Base-by-base conservation (phyloP, 495 filamentous ascomycete species). In the Penicillium steckii region DNA sequence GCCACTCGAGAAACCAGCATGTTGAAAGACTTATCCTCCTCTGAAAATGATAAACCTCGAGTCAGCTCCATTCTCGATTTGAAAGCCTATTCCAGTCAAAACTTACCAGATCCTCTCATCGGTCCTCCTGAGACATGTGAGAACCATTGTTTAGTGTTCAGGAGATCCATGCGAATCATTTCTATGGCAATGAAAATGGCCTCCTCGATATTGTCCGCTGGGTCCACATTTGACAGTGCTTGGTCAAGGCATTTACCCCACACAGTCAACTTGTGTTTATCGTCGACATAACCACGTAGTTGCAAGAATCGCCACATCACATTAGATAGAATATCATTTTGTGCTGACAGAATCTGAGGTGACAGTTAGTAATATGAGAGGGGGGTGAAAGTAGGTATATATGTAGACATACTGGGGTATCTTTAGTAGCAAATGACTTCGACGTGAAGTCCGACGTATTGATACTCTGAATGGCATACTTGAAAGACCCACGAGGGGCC, bases 301-400 rank as follows among this genome's bases (percentile, higher is more conserved):
- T 97, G 90, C 24, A 97, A 74, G 67, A 96, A 93, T 33, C 90
- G 83, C 87, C 90, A 96, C 43, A 90, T 69, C 3, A 87, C 81
- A 62, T 96, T 89, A 17, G 83, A 81, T 9, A 86, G 68, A 42
- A 97, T 80, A 56, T 95, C 81, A n/a, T 86, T 78, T 50, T 81
- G 77, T n/a, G 80, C 79, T 27, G 70, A 72, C 13, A 76, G 41
- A 17, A 47, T 43, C 74, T 77, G 4, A 18, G n/a, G 2, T 21
- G 35, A 52, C 23, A 38, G n/a, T 44, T 48, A 19, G 38, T n/a
- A 6, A 37, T 37, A 15, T 12, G 17, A 7, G 4, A n/a, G n/a
- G n/a, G n/a, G 19, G 22, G 23, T 21, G 3, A 9, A 12, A 24
- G 7, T 1, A 30, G 3, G 6, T 19, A 26, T 24, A 4, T 42